Evolutionary conservation across 2,329 filamentous ascomycete species (phyloP), one percentile per base, ranked within the genome.

Genomic region (Microcyclospora tardicrescens): DNA sequence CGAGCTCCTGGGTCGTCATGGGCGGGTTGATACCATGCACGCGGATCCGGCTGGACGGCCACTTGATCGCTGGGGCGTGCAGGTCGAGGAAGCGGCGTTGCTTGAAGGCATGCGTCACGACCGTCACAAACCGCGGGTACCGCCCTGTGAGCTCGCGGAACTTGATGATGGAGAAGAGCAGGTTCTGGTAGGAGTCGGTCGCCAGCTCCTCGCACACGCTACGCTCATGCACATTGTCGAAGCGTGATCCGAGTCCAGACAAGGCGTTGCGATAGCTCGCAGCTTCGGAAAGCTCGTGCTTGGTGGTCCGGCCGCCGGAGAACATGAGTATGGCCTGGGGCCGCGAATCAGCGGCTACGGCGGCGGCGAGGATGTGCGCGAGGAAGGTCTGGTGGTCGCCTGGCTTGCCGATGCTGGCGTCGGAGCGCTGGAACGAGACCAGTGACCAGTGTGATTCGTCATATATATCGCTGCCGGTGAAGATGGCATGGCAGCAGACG

Each of bases 141-240:
- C 34, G 37, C 3, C 63, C 63, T 2, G 55, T 58, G 2, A 52
- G 53, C 19, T 57, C 54, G 4, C 57, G 52, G 42, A 71, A 74
- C 2, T 68, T 64, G 45, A 80, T 66, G 52, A 93, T 65, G 10
- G 80, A 81, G 56, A 87, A 86, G 12, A 93, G 62, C 5, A 94
- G 63, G 55, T 94, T 94, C 55, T 86, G 79, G 54, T 84, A 89
- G 2, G 81, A 89, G 59, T 95, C 87, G 1, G 89, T 76, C 0
- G 87, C 84, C 39, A 73, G 69, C 8, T 78, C 71, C 54, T 94
- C 86, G 6, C 19, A 24, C 19, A 24, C 19, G 19, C 19, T 24
- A 8, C 30, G 14, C 41, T 13, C 35, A 31, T 48, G 48, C 5
- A 24, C 19, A 4, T 24, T 24, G 19, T 24, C 19, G 19, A 24